phyloP scores from a whole-genome alignment of 257 asterid genomes.

The Solanum corneliomulleri region DNA sequence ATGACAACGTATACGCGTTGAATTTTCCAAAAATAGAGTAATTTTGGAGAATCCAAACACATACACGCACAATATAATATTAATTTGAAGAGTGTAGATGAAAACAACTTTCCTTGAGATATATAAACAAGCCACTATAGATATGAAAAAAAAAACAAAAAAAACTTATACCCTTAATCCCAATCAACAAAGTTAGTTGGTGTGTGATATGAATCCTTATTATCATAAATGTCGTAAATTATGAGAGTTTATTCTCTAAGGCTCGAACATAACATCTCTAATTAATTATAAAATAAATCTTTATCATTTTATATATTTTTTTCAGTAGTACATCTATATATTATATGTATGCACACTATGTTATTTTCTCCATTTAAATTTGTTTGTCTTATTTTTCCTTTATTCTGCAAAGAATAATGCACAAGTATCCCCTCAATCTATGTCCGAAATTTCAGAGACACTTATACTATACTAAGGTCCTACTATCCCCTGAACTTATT shows the following conservation, averaged over 20 bases:
- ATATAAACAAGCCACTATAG: neutral
- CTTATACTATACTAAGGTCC: too few relatives aligned
- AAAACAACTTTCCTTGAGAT: neutral
- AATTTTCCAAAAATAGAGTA: neutral
- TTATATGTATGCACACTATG: neutral
- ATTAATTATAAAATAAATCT: neutral
- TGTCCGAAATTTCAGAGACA: too few relatives aligned
- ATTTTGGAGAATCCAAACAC: neutral
- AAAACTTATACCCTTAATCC: neutral
- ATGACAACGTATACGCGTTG: too few relatives aligned
- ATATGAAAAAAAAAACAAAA: neutral
- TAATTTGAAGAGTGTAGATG: too few relatives aligned
- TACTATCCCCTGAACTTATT: too few relatives aligned
- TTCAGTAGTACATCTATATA: neutral
- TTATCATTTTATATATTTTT: neutral
- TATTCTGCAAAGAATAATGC: accelerated
- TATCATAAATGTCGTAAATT: neutral
- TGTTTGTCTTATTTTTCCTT: too few relatives aligned
- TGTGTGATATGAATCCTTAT: neutral
- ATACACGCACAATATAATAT: too few relatives aligned
- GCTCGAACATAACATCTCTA: too few relatives aligned
- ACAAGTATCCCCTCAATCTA: too few relatives aligned
- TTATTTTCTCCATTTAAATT: too few relatives aligned
- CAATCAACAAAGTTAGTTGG: neutral
- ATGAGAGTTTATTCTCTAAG: neutral